phyloP scores from a whole-genome alignment of 106 monocot genomes.

The Dendrobium huoshanense region DNA sequence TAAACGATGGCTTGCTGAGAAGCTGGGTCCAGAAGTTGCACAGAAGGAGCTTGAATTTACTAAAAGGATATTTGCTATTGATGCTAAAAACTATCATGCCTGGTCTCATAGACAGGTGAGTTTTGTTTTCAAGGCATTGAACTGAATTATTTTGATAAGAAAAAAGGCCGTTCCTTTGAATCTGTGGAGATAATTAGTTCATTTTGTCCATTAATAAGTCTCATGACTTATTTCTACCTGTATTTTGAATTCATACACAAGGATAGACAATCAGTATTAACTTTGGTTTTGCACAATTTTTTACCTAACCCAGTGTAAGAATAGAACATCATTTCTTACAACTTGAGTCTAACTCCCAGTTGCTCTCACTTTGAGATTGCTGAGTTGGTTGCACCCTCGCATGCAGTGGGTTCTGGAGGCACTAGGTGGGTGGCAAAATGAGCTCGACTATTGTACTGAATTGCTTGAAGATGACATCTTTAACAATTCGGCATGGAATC shows the following conservation, averaged over 20 bases:
- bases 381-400: background rate
- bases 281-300: background rate
- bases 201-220: background rate
- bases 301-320: background rate
- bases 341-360: background rate
- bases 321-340: background rate
- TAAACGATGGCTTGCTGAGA: conserved; percentile 94
- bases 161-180: background rate
- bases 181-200: background rate
- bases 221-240: background rate
- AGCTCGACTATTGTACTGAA: conserved; percentile 69
- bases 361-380: background rate
- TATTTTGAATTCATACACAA: conserved; percentile 1
- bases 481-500: conserved; percentile 99
- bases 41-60: conserved; percentile 72
- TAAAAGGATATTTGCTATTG: conserved; percentile 47
- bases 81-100: conserved; percentile 97
- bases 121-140: background rate
- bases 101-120: conserved; percentile 98
- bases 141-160: background rate
- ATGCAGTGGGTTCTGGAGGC: conserved; percentile 92
- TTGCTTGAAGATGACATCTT: conserved; percentile 76
- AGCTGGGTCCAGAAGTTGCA: conserved; percentile 60
- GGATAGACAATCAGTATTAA: background rate
- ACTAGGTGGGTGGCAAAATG: conserved; percentile 90